These are phyloP conservation scores for Sphenostylis stenocarpa DNA, from an alignment of 306 rosid genomes.

Conservation along the genomic window DNA sequence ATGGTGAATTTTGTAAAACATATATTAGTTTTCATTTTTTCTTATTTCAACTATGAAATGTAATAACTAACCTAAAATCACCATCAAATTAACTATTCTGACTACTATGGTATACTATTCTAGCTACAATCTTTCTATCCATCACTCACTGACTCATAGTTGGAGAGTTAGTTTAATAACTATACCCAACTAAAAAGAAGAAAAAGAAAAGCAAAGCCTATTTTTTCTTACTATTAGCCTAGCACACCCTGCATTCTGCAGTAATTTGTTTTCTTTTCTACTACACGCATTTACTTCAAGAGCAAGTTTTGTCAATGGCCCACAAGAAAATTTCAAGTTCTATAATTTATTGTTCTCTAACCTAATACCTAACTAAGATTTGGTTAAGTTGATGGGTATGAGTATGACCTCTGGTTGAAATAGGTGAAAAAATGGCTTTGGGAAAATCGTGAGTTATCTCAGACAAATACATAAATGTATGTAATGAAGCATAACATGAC, in stretches of 20 bases:
- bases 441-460: not conserved
- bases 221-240: not conserved
- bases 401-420: not conserved
- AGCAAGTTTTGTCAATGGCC: conserved; percentile 10
- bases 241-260: not conserved
- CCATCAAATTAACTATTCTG: too few species aligned
- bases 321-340: not conserved
- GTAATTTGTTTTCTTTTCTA: not conserved
- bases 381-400: not conserved
- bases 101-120: not conserved
- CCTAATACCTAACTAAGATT: not conserved
- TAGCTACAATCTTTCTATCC: not conserved
- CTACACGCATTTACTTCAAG: not conserved
- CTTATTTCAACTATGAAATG: too few species aligned
- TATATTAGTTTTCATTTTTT: too few species aligned
- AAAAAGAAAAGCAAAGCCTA: not conserved
- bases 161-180: not conserved
- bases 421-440: not conserved
- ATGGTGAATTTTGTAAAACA: too few species aligned
- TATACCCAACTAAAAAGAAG: not conserved
- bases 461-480: not conserved
- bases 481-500: not conserved
- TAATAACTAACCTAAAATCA: too few species aligned
- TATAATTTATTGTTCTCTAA: not conserved
- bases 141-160: not conserved